Evolutionary conservation across 2,329 filamentous ascomycete species (phyloP).

Genomic region (Nemania diffusa): DNA sequence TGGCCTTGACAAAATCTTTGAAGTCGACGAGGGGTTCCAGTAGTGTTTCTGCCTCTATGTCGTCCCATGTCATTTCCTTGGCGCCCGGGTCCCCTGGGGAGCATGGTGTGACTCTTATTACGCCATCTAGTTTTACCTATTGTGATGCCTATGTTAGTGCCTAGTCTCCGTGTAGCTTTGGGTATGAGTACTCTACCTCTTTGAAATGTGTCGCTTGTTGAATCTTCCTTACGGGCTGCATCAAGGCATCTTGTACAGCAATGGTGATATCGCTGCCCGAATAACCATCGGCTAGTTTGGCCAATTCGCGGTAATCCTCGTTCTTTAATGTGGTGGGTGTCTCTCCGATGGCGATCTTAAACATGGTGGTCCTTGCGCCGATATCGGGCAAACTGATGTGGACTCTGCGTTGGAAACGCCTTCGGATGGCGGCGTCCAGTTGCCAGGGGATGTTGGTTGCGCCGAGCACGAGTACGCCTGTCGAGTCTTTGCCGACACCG

Average conservation of each 20-base stretch:
- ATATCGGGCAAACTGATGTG: constrained; percentile 93
- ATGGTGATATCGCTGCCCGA: constrained; percentile 97
- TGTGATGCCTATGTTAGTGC: constrained; percentile 8
- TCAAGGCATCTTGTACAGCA: constrained; percentile 93
- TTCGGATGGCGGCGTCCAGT: constrained; percentile 92
- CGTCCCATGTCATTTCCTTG: constrained; percentile 92
- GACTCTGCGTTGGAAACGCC: constrained; percentile 94
- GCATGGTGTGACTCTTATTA: constrained; percentile 83
- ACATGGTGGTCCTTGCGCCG: constrained; percentile 90
- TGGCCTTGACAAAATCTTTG: constrained; percentile 93
- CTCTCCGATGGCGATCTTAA: constrained; percentile 91
- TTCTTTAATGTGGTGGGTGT: constrained; percentile 86
- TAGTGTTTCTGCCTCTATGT: constrained; percentile 83
- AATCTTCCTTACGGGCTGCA: constrained; percentile 97
- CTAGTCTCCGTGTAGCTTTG: neutral
- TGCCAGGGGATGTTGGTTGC: constrained; percentile 99
- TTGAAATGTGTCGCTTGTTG: constrained; percentile 98
- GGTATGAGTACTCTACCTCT: constrained; percentile 65
- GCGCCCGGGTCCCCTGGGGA: constrained; percentile 89
- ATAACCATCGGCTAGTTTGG: constrained; percentile 88
- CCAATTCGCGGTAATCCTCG: constrained; percentile 82
- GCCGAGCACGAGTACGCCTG: constrained; percentile 91
- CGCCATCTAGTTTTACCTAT: constrained; percentile 76
- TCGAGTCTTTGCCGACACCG: constrained; percentile 94
- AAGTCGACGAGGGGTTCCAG: constrained; percentile 86